Evolutionary conservation across 768 basidiomycete genomes (phyloP), one percentile per base, ranked within the genome.

Genomic region (Rhizopogon vesiculosus): DNA sequence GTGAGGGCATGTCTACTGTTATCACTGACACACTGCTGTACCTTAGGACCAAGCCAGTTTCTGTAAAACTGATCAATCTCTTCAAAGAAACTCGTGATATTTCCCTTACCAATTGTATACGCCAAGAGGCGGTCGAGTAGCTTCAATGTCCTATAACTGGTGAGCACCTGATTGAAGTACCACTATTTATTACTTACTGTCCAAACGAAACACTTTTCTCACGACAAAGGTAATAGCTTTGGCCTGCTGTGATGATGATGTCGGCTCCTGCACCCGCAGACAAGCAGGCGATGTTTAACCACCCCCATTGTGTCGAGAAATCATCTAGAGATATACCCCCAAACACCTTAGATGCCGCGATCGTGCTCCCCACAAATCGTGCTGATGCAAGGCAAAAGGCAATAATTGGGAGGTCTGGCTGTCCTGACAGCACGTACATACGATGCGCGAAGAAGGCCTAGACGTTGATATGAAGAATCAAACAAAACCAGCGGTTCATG

Each of bases 401-500:
- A 19, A 60, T 42, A 0, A 59, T 10, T 1, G 66, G 64, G 13
- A 69, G 48, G 28, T 10, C 43, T 0, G 50, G 15, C 2, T 29
- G 44, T 19, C 55, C 50, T 8, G 62, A 62, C 51, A 68, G 56
- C 41, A 55, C 61, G 40, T 63, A 55, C 12, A 68, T 53, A 7
- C 65, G 60, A 46, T 65, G 56, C 12, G 62, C 58, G 46, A 66
- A 68, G 54, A 60, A 68, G 12, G 54, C 55, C 65, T 67, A 49
- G 2, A 9, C 16, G 8, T 46, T 15, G 9, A 16, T 8, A 43
- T 19, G 41, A 18, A 25, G 51, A 48, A 4, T 48, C 19, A 22
- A 33, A 5, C 7, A 35, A 15, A 35, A 19, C 19, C 7, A 4
- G 13, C 1, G 31, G 6, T 46, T 28, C 2, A 19, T 13, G 19